phyloP scores from a whole-genome alignment of 2,329 filamentous ascomycete genomes.

The Colletotrichum paranaense region DNA sequence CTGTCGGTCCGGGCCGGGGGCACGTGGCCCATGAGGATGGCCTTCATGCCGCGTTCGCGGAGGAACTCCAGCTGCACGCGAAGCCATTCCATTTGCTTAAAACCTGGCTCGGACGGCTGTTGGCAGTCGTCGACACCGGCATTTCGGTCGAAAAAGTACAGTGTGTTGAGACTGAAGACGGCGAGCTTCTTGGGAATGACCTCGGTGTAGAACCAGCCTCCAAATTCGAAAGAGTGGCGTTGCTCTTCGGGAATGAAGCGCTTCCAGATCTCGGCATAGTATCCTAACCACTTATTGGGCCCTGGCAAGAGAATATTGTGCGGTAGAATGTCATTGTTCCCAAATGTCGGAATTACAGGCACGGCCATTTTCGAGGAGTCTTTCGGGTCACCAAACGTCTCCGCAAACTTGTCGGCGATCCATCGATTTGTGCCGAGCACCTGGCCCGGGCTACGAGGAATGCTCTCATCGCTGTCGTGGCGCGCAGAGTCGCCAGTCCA shows the following conservation, averaged over 20 bases:
- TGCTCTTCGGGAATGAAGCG: conserved; percentile 93
- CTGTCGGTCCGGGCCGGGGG: conserved; percentile 87
- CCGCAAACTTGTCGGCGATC: conserved; percentile 80
- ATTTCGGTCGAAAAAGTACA: conserved; percentile 96
- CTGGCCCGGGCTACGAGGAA: conserved; percentile 80
- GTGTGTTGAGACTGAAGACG: conserved; percentile 93
- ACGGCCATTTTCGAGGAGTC: conserved; percentile 72
- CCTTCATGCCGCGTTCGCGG: conserved; percentile 88
- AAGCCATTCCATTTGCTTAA: conserved; percentile 96
- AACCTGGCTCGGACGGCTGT: conserved; percentile 83
- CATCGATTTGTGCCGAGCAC: conserved; percentile 82
- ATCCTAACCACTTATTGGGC: conserved; percentile 86
- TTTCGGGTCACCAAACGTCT: conserved; percentile 73
- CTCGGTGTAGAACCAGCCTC: conserved; percentile 95
- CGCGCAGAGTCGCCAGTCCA: conserved; percentile 94
- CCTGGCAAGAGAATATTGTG: conserved; percentile 92
- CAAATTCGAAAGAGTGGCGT: conserved; percentile 88
- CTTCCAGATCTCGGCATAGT: conserved; percentile 83
- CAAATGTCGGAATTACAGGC: conserved; percentile 89
- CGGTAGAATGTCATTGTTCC: conserved; percentile 97
- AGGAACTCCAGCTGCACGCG: conserved; percentile 87
- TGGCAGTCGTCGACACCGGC: conserved; percentile 93
- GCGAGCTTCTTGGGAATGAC: conserved; percentile 88
- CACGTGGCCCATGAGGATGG: conserved; percentile 93
- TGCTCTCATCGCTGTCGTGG: conserved; percentile 86